A percentile compares a stretch with the other conserved stretches of the same genome.
These are phyloP conservation scores for Candida ulmi DNA, from an alignment of 805 yeast genomes.

Conservation along the genomic window DNA sequence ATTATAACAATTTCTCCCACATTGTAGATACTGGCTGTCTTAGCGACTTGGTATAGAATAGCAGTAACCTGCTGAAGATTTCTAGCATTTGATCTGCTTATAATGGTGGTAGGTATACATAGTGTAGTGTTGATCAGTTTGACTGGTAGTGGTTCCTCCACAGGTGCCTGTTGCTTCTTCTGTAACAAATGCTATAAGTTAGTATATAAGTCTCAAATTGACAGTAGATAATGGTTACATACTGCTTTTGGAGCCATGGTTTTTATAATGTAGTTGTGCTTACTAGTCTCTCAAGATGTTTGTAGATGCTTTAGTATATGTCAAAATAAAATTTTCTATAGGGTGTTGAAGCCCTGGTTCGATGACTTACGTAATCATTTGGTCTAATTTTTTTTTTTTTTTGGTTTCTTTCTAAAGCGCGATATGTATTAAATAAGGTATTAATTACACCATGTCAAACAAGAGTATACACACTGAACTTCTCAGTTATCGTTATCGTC, in stretches of 20 bases:
- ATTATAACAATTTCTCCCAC: conserved; percentile 73
- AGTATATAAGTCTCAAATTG: neutral
- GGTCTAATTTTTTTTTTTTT: too few relatives aligned
- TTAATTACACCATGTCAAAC: too few relatives aligned
- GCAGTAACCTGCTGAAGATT: conserved; percentile 71
- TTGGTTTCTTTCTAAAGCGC: too few relatives aligned
- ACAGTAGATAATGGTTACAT: neutral
- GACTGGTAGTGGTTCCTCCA: conserved; percentile 4
- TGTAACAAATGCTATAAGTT: neutral
- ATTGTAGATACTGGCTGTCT: conserved; percentile 61
- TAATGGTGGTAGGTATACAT: conserved; percentile 68
- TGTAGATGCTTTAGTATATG: neutral
- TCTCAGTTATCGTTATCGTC: too few relatives aligned
- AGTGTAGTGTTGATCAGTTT: conserved; percentile 40
- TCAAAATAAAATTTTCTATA: neutral
- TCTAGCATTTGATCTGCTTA: conserved; percentile 48
- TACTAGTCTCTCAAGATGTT: neutral
- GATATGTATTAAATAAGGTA: too few relatives aligned
- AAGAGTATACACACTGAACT: too few relatives aligned
- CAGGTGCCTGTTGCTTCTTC: conserved; percentile 4
- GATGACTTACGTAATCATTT: neutral
- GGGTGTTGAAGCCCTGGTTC: neutral
- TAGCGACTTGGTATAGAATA: conserved; percentile 73
- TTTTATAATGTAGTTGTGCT: neutral
- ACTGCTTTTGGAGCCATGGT: neutral